These are phyloP conservation scores for Neobulgaria alba DNA, from an alignment of 2,329 filamentous ascomycete species.

Conservation along the genomic window DNA sequence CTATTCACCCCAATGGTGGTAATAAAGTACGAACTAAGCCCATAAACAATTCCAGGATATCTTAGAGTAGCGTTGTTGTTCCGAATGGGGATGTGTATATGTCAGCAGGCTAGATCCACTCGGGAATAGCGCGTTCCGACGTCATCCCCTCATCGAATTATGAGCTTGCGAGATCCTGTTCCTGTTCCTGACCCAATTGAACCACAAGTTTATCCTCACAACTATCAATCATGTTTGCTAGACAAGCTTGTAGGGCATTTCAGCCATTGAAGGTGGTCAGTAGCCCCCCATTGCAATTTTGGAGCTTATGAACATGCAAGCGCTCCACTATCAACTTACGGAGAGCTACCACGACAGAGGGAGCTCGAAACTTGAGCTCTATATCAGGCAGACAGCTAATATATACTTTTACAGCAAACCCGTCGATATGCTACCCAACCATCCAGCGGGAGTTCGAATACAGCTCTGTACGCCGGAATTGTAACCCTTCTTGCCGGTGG, in stretches of 20 bases:
- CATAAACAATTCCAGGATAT: no score
- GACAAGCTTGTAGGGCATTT: constrained; percentile 54
- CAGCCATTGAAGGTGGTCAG: constrained; percentile 59
- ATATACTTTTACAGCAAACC: constrained; percentile 40
- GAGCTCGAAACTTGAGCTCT: background rate
- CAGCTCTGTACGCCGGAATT: constrained; percentile 51
- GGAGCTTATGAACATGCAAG: background rate
- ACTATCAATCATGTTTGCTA: constrained; percentile 52
- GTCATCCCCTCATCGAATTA: no score
- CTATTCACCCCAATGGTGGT: no score
- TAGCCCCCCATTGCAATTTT: constrained; percentile 2
- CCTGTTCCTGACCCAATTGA: constrained; percentile 5
- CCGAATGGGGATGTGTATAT: no score
- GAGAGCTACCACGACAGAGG: constrained; percentile 2
- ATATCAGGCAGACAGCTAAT: background rate
- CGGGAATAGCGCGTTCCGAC: no score
- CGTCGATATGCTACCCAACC: constrained; percentile 66
- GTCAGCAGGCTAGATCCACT: no score
- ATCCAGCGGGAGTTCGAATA: constrained; percentile 40
- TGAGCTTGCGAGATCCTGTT: background rate
- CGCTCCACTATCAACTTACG: background rate
- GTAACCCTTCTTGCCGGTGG: constrained; percentile 50
- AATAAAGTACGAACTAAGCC: no score
- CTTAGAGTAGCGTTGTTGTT: no score
- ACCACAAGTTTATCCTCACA: constrained; percentile 1